Evolutionary conservation across 176 grass and related monocot genomes (phyloP).

Genomic region (Musa troglodytarum): DNA sequence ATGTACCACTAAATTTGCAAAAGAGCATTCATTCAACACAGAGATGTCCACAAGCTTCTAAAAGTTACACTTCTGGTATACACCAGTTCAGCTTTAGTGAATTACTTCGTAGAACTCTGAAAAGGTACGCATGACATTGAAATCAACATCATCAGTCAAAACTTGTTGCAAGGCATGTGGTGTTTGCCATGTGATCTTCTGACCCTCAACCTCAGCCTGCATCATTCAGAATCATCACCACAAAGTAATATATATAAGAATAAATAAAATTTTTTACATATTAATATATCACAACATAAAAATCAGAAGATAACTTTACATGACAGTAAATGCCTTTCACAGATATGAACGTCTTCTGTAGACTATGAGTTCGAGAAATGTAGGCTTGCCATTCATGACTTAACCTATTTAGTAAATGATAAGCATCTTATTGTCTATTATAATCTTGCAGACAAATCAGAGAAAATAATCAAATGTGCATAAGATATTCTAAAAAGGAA

Average conservation of each 20-base stretch:
- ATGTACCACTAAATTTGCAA: no score
- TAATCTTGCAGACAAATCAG: neutral
- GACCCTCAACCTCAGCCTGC: conserved; percentile 97
- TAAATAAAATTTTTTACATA: no score
- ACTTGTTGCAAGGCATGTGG: conserved; percentile 98
- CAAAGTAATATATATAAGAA: no score
- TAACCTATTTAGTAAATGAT: conserved; percentile 39
- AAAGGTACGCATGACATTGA: conserved; percentile 97
- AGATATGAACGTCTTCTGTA: conserved; percentile 89
- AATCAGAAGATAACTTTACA: conserved; percentile 22
- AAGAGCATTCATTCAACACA: no score
- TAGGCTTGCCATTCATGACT: conserved; percentile 99
- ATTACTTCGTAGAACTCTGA: conserved; percentile 86
- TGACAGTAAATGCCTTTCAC: conserved; percentile 99
- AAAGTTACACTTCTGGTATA: no score
- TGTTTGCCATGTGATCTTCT: conserved; percentile 92
- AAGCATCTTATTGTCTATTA: neutral
- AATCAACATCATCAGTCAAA: conserved; percentile 81
- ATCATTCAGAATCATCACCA: conserved; percentile 2
- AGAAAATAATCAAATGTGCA: neutral
- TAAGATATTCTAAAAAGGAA: neutral
- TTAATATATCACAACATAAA: neutral
- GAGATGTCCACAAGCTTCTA: no score
- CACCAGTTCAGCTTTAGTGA: neutral
- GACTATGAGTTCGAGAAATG: conserved; percentile 74